Evolutionary conservation across 2,329 filamentous ascomycete genomes (phyloP).

Genomic region (Sporothrix sp.): DNA sequence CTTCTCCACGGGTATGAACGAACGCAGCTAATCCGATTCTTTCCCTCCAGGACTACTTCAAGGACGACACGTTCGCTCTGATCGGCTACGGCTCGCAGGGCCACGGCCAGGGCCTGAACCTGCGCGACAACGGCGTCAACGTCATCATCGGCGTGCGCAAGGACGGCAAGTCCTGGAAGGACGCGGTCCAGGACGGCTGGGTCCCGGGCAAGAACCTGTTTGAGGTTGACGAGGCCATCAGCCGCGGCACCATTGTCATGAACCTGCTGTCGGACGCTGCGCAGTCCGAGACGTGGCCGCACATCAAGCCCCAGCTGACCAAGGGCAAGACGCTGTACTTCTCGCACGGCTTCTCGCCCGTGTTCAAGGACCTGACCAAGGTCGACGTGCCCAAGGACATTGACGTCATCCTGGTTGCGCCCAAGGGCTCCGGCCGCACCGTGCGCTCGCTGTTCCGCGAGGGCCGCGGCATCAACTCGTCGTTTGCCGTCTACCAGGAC

Average conservation of each 20-base stretch:
- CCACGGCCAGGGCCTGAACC: slow-evolving; percentile 98
- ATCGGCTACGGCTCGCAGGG: slow-evolving; percentile 98
- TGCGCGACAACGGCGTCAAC: slow-evolving; percentile 98
- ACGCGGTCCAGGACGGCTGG: slow-evolving; percentile 95
- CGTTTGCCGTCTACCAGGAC: slow-evolving; percentile 96
- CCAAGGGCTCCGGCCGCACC: slow-evolving; percentile 97
- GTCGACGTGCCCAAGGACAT: slow-evolving; percentile 93
- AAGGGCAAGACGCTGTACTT: slow-evolving; percentile 99
- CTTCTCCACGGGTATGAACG: not conserved
- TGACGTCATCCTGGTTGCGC: slow-evolving; percentile 98
- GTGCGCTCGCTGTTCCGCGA: slow-evolving; percentile 98
- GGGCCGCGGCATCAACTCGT: slow-evolving; percentile 99
- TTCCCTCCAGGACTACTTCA: slow-evolving; percentile 80
- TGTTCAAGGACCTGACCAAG: slow-evolving; percentile 99
- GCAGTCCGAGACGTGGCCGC: slow-evolving; percentile 97
- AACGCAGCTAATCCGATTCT: not conserved
- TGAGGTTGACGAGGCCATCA: slow-evolving; percentile 93
- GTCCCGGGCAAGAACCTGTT: slow-evolving; percentile 98
- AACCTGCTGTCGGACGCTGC: slow-evolving; percentile 97
- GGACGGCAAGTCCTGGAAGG: slow-evolving; percentile 97
- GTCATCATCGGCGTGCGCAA: slow-evolving; percentile 98
- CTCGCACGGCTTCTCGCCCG: slow-evolving; percentile 99
- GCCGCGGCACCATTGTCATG: slow-evolving; percentile 92
- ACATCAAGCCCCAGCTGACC: slow-evolving; percentile 94
- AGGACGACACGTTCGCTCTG: slow-evolving; percentile 96